Base-by-base conservation (phyloP, 345 rosid genomes). In the Acer negundo region DNA sequence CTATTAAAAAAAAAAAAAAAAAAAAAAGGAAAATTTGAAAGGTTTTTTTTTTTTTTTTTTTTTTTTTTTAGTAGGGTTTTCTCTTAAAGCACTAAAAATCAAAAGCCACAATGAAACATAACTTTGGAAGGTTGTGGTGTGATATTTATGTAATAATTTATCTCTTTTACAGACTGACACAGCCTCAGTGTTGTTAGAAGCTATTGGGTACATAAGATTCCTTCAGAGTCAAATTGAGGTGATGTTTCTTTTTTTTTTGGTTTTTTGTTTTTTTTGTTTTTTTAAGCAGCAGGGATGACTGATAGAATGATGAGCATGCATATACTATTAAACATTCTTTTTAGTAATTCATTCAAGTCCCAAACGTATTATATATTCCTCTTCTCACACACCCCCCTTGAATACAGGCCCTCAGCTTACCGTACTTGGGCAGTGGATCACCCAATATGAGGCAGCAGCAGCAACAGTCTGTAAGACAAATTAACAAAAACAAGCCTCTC, bases 181-280 rank as follows among this genome's bases (percentile, higher is more conserved):
- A 71, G 99, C 98, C 75, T 96, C 99, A 80, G 99, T 96, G 81
- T 83, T 96, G 94, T 87, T 91, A 90, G 99, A 96, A 82, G 91
- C 98, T 76, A 92, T 94, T 85, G 99, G 98, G 83, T 94, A 96
- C 92, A 96, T 96, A 85, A 94, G 99, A 96, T 94, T 94, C 99
- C 99, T 96, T 80, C 97, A 94, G 78, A 87, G 90, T 92, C 99
- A 96, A 88, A 90, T 92, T 89, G 95, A 95, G 98, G 99, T 93
- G 82, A 74, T 86, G 83, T 65, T 78, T 79, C 70, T 66, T 69
- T 73, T 35, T 44, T 24, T 61, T 31, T 8, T 42, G n/a, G n/a
- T 42, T 8, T 42, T 42, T 1, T 7, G 8, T 1, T 12, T 67
- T 73, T 84, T 77, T 42, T 7, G 8, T 1, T 10, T 70, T 73